Base-by-base conservation (phyloP, 768 basidiomycete genomes). In the Tylopilus balloui region DNA sequence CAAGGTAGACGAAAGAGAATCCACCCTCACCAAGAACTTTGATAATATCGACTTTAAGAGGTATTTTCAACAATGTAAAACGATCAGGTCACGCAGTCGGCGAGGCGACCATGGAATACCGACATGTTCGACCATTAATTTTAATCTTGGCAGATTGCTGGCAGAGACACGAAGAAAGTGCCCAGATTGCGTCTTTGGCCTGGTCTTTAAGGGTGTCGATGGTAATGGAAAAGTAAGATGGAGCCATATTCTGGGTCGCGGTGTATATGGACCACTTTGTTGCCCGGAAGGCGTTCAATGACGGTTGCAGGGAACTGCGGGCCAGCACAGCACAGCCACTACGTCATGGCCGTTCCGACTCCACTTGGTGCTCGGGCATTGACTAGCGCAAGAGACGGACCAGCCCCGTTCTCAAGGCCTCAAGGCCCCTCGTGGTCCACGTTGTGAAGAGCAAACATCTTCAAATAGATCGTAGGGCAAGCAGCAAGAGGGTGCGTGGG, bases 21-120 rank as follows among this genome's bases (percentile, higher is more conserved):
- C 91, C 95, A 13, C 96, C 95, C 71, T 98, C 96, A 24, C 96
- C 96, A 9, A 99, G 80, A 11, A 98, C 84, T 52, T 88, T 91
- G 42, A 94, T 71, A 45, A 99, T 89, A 63, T 90, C 86, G 71
- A 93, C 88, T 91, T 58, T 11, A 8, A 17, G 24, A 37, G 40
- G 53, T 14, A 21, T 45, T 52, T 48, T 29, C 27, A n/a, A 23
- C 6, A 43, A 45, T 35, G 32, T 14, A 47, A 36, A n/a, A n/a
- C n/a, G n/a, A 45, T 50, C 49, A 52, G 39, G 12, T 37, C 45
- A 45, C 41, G 40, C 25, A 35, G 37, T n/a, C 2, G 31, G 45
- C 47, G 25, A 47, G 17, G 41, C 25, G 39, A 52, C 42, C 27
- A 19, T n/a, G n/a, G 46, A 14, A 41, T 48, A 78, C 84, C 76